Conservation (phyloP, 352 stramenopile genomes). For the Saprolegnia parasitica region DNA sequence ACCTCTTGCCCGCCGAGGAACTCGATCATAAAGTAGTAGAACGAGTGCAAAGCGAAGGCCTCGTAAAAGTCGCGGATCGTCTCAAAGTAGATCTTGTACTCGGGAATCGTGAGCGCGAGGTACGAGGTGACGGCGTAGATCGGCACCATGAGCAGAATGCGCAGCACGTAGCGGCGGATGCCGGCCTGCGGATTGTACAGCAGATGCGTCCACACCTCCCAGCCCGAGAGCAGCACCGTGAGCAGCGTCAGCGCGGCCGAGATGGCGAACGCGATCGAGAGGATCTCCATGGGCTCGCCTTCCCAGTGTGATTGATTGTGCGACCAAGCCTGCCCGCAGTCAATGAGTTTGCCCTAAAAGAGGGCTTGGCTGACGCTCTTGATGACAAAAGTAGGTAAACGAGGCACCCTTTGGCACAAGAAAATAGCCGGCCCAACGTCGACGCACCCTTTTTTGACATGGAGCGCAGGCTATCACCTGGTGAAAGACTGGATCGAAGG, state of each 20-base stretch:
- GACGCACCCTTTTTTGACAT: not conserved
- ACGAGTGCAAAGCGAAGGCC: slow-evolving; percentile 51
- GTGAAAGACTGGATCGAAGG: no score
- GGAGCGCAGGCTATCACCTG: not conserved
- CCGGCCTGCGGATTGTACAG: slow-evolving; percentile 26
- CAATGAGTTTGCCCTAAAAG: slow-evolving; percentile 1
- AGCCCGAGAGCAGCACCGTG: slow-evolving; percentile 27
- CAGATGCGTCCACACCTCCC: slow-evolving; percentile 26
- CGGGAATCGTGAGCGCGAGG: slow-evolving; percentile 31
- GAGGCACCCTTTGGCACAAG: not conserved
- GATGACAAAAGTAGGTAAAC: not conserved
- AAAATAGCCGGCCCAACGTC: not conserved
- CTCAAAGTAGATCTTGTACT: slow-evolving; percentile 34
- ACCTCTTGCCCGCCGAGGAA: slow-evolving; percentile 35
- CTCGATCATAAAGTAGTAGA: slow-evolving; percentile 46
- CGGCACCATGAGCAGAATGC: slow-evolving; percentile 54
- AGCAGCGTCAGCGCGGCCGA: slow-evolving; percentile 29
- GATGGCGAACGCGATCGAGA: slow-evolving; percentile 26
- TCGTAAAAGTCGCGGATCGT: slow-evolving; percentile 45
- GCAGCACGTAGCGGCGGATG: slow-evolving; percentile 39
- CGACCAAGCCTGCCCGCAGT: not conserved
- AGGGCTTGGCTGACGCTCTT: not conserved
- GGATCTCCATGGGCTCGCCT: slow-evolving; percentile 21
- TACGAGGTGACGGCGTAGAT: slow-evolving; percentile 44
- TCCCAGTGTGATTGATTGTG: slow-evolving; percentile 5